These are phyloP conservation scores for Metschnikowia henanensis DNA, from an alignment of 805 yeast genomes.

Conservation along the genomic window DNA sequence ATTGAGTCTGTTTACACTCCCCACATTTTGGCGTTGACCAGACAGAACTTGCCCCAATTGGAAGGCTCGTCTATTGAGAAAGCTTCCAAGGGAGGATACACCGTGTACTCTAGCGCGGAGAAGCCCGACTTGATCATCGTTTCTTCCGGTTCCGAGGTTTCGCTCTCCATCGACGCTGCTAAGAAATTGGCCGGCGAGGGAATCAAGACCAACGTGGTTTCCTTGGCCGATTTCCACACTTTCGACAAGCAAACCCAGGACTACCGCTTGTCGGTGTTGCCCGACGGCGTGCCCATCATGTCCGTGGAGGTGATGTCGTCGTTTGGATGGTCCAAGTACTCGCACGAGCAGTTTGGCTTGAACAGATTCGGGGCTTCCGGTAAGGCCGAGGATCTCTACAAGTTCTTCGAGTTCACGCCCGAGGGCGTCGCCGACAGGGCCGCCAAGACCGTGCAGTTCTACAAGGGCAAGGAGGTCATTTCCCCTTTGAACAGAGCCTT, in stretches of 20 bases:
- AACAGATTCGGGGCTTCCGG: constrained; percentile 98
- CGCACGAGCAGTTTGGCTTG: constrained; percentile 96
- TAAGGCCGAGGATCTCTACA: constrained; percentile 78
- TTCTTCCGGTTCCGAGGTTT: constrained; percentile 95
- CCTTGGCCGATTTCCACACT: constrained; percentile 89
- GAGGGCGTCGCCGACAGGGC: constrained; percentile 92
- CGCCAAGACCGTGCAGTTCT: constrained; percentile 72
- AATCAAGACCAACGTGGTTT: constrained; percentile 77
- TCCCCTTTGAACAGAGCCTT: constrained; percentile 86
- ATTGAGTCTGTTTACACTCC: constrained; percentile 65
- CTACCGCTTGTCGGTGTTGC: constrained; percentile 84
- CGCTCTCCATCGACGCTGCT: constrained; percentile 78
- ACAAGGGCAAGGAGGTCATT: constrained; percentile 67
- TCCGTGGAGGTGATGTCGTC: constrained; percentile 94
- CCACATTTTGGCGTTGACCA: constrained; percentile 71
- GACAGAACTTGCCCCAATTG: constrained; percentile 91
- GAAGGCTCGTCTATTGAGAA: constrained; percentile 90
- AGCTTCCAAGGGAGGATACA: constrained; percentile 95
- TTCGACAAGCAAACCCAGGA: constrained; percentile 82
- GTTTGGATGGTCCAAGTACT: constrained; percentile 90
- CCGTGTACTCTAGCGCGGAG: constrained; percentile 45
- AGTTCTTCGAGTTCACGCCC: constrained; percentile 85
- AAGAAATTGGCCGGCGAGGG: constrained; percentile 68
- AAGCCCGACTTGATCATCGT: constrained; percentile 72
- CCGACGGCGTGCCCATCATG: constrained; percentile 91